phyloP scores from a whole-genome alignment of 257 asterid species.

The Thymus quinquecostatus region DNA sequence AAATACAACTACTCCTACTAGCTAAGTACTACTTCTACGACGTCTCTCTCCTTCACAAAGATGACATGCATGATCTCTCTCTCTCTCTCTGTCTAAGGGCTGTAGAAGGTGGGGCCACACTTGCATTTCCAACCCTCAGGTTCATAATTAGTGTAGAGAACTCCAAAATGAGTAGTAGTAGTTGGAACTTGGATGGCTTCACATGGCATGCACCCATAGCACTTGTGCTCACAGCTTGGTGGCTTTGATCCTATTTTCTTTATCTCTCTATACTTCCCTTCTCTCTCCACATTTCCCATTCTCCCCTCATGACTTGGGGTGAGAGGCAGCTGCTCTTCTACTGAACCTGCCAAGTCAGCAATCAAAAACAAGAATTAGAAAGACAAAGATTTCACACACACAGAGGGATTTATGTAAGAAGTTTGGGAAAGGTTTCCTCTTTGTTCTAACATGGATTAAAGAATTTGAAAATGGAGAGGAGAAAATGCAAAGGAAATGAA shows the following conservation, averaged over 20 bases:
- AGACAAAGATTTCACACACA: background rate
- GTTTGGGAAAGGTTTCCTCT: background rate
- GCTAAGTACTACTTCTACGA: background rate
- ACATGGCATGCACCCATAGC: conserved; percentile 90
- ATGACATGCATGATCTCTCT: no score
- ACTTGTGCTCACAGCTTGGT: conserved; percentile 81
- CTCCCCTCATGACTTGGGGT: conserved; percentile 29
- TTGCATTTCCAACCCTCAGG: conserved; percentile 99
- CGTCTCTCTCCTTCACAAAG: no score
- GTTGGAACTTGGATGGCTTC: conserved; percentile 90
- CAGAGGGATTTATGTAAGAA: background rate
- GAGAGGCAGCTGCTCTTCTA: conserved; percentile 23
- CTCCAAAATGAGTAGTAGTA: conserved; percentile 39
- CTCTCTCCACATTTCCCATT: conserved; percentile 4
- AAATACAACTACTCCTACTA: background rate
- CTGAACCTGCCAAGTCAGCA: conserved; percentile 24
- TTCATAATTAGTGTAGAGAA: conserved; percentile 81
- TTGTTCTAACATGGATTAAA: background rate
- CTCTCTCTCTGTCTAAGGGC: conserved; percentile 43
- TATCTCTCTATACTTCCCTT: conserved; percentile 27
- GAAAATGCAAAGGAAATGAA: conserved; percentile 4
- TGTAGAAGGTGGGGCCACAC: conserved; percentile 75
- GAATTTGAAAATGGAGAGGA: background rate
- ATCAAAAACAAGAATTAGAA: background rate
- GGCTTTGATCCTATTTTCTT: conserved; percentile 73